Evolutionary conservation across 1,139 yeast species (phyloP), one percentile per base, ranked within the genome.

Genomic region (Kluyveromyces sp.): DNA sequence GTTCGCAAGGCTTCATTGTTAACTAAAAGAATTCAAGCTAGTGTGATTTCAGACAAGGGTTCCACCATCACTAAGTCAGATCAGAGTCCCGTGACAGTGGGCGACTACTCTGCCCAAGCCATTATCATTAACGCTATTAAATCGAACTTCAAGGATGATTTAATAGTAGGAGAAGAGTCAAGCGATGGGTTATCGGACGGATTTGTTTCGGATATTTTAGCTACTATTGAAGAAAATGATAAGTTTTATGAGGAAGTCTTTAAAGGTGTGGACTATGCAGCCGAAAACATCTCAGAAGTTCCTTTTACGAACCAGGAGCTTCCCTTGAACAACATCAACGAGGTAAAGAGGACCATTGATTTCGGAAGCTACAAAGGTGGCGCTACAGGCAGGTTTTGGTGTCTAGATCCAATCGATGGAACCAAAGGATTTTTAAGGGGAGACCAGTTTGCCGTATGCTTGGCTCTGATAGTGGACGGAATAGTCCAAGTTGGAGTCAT

Each of bases 331-430:
- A 63, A 70, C 3, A 64, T 74, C 40, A 69, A 71, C 1, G 73
- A 77, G 29, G 73, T 89, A 49, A 74, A 75, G 51, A 70, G 75
- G 9, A 73, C 83, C 35, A 85, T 92, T 49, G 96, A 89, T 61
- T 67, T 71, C 48, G 97, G 97, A 37, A 74, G 77, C 56, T 83
- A 84, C 32, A 60, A 72, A 48, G 96, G 96, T 44, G 95, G 96
- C 3, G 55, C 69, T 32, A 69, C 65, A 38, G 95, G 96, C 26
- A 72, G 97, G 50, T 79, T 85, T 63, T 92, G 99, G 99, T 95
- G 97, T 0, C 68, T 92, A 57, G 99, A 92, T 61, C 99, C 99
- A 29, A 89, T 92, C 50, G 99, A 92, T 61, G 99, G 99, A 13
- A 92, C 99, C 17, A 89, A 89, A 62, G 99, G 99, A 0, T 92